Conservation (phyloP, 2,329 filamentous ascomycete genomes). For the Fusarium pseudoanthophilum region DNA sequence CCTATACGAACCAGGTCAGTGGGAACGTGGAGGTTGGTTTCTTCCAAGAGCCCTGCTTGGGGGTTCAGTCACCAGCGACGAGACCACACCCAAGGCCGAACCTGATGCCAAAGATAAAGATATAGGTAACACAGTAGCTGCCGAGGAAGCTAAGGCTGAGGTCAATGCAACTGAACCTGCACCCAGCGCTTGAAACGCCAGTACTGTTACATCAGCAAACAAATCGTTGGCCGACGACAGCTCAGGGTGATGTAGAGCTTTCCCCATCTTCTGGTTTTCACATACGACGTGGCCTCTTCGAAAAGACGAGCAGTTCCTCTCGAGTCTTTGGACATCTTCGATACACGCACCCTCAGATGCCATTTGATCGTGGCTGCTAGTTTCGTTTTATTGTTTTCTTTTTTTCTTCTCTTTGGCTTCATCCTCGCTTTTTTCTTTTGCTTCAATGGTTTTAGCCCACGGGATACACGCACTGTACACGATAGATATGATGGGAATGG, state of each 20-base stretch:
- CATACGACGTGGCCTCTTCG: background rate
- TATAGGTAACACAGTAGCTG: conserved; percentile 16
- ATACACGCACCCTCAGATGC: background rate
- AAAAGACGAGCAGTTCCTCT: background rate
- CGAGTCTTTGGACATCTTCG: background rate
- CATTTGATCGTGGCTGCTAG: background rate
- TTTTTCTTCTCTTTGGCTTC: background rate
- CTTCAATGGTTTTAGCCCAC: conserved; percentile 18
- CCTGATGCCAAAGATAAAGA: conserved; percentile 26
- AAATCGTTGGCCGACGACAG: background rate
- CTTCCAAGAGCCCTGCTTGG: conserved; percentile 22
- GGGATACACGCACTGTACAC: conserved; percentile 29
- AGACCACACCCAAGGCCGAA: conserved; percentile 45
- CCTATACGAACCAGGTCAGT: conserved; percentile 76
- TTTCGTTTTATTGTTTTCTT: background rate
- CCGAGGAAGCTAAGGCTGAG: background rate
- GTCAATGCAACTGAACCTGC: background rate
- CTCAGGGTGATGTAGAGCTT: background rate
- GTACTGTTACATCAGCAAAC: background rate
- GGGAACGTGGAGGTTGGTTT: conserved; percentile 93
- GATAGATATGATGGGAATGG: conserved; percentile 30
- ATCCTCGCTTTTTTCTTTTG: background rate
- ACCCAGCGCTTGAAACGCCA: background rate
- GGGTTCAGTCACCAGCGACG: conserved; percentile 30
- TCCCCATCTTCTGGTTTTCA: background rate